These are phyloP conservation scores for Lactuca sativa DNA, from an alignment of 129 eudicot genomes.

Conservation along the genomic window DNA sequence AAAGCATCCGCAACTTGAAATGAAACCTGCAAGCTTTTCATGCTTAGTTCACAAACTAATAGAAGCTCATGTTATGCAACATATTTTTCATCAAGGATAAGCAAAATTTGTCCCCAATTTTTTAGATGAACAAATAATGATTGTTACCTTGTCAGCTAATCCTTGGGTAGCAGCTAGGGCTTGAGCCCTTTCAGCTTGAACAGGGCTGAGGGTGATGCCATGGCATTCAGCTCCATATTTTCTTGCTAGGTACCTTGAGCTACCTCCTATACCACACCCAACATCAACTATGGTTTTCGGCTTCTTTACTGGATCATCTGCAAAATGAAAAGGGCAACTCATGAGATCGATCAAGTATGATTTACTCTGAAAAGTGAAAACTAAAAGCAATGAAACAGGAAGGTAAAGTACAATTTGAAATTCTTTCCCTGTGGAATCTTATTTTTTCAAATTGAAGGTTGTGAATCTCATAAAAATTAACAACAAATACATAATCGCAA, in stretches of 20 bases:
- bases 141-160: slow-evolving; percentile 52
- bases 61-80: slow-evolving; percentile 4
- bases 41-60: slow-evolving; percentile 20
- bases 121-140: neutral
- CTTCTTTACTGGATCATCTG: slow-evolving; percentile 52
- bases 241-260: slow-evolving; percentile 73
- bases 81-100: neutral
- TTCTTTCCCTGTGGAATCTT: neutral
- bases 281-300: slow-evolving; percentile 79
- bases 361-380: neutral
- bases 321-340: neutral
- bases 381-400: slow-evolving; percentile 1
- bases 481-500: neutral
- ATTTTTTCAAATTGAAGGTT: slow-evolving; percentile 8
- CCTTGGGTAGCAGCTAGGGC: slow-evolving; percentile 82
- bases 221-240: slow-evolving; percentile 67
- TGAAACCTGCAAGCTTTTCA: slow-evolving; percentile 51
- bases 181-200: slow-evolving; percentile 86
- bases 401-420: neutral
- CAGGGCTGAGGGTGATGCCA: slow-evolving; percentile 83
- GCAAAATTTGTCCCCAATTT: neutral
- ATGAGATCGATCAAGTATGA: neutral
- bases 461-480: neutral
- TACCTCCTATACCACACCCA: slow-evolving; percentile 97
- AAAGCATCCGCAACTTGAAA: slow-evolving; percentile 96